Base-by-base conservation (phyloP, 2,329 filamentous ascomycete species). In the Curvularia hawaiiensis region DNA sequence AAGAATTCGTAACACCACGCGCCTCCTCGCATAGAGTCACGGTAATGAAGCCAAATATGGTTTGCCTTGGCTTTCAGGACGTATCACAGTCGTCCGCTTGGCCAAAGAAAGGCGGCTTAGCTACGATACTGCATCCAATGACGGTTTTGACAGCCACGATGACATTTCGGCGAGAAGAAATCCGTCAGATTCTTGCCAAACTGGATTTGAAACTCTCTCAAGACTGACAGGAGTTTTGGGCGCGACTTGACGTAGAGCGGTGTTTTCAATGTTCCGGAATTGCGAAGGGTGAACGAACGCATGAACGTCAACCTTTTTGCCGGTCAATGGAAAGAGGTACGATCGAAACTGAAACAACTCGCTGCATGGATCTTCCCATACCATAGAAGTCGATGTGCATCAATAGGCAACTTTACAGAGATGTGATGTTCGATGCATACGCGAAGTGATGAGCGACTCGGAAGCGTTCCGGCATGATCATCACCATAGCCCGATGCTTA, bases 161-260 rank as follows among this genome's bases (percentile, higher is more conserved):
- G 59, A 64, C 60, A 58, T 59, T 56, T 67, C 50, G 60, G 53
- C 51, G 50, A 58, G 45, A 58, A 50, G 52, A 63, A 54, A 56
- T 60, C 52, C 52, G 41, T 28, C 55, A 56, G 58, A 45, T 62
- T 74, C 73, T 71, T 68, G 69, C 69, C 73, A 74, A 61, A 57
- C 35, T 30, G 47, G 60, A 66, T 49, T 52, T 74, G 70, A 73
- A 73, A 73, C 72, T 61, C 26, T 41, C 58, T 45, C 51, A 51
- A 54, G 55, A 65, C 51, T 70, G 65, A 71, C 64, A 71, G 63
- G 58, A 64, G 58, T 33, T 46, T 45, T 53, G 48, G 44, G 41
- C 57, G 55, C 51, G 56, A 59, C 59, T 58, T 60, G 52, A 59
- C 41, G 56, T 54, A 57, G 57, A 52, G 60, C 43, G 50, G 64